A percentile compares a stretch with the other conserved stretches of the same genome.
These are phyloP conservation scores for Noccaea caerulescens DNA, from an alignment of 345 rosid genomes.

Conservation along the genomic window DNA sequence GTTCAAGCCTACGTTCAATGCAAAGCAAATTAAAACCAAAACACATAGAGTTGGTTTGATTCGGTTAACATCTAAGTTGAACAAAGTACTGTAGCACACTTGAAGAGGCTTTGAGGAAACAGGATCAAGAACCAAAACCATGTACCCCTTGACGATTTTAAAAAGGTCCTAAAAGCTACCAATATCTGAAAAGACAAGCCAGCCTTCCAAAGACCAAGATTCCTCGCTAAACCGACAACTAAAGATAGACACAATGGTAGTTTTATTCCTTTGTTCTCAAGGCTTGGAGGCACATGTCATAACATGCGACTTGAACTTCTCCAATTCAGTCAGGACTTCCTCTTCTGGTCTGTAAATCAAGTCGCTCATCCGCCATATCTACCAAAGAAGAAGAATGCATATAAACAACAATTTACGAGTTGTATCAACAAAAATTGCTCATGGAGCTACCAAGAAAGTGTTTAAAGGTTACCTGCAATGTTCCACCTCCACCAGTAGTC, in stretches of 20 bases:
- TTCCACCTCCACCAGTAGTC: conserved; percentile 91
- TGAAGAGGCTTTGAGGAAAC: neutral
- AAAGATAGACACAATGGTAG: conserved; percentile 23
- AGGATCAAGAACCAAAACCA: conserved; percentile 25
- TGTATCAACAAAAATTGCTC: neutral
- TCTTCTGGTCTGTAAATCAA: conserved; percentile 93
- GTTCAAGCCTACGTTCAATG: neutral
- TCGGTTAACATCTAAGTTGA: conserved; percentile 20
- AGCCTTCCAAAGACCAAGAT: conserved; percentile 9
- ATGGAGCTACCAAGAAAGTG: neutral
- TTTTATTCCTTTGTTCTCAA: conserved; percentile 41
- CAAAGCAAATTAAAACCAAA: conserved; percentile 5
- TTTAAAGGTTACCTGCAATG: conserved; percentile 57
- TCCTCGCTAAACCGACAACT: conserved; percentile 32
- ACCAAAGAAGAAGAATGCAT: conserved; percentile 29
- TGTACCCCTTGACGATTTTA: conserved; percentile 29
- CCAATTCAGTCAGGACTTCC: conserved; percentile 89
- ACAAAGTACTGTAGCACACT: conserved; percentile 9
- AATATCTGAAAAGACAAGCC: conserved; percentile 34
- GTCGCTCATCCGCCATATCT: conserved; percentile 99
- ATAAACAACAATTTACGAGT: neutral
- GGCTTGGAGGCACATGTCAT: conserved; percentile 72
- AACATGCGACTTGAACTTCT: conserved; percentile 90
- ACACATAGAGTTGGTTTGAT: neutral
- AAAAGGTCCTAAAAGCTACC: conserved; percentile 37